Conservation (phyloP, 139 green algal genomes). For the Auxenochlorella pyrenoidosa region DNA sequence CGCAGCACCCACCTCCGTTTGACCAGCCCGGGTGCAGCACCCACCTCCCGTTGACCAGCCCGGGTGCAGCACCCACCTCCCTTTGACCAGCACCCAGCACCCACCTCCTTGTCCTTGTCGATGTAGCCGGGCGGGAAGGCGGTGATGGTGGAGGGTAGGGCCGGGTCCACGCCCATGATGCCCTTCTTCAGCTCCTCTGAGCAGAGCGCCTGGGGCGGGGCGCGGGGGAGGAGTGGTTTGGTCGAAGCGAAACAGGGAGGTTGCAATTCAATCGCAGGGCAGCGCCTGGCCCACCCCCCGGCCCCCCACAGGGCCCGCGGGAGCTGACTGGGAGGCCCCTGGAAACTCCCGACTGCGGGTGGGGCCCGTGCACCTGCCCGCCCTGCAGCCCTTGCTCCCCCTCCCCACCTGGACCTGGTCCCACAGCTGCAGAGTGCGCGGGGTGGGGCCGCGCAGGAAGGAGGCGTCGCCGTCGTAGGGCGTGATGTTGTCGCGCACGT, state of each 20-base stretch:
- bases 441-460: conserved; percentile 66
- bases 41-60: neutral
- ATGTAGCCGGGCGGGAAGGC: conserved; percentile 76
- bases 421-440: conserved; percentile 62
- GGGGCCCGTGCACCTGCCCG: neutral
- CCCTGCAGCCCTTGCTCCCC: neutral
- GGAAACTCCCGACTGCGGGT: neutral
- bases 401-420: conserved; percentile 35
- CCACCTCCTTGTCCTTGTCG: conserved; percentile 62
- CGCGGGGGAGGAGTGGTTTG: neutral
- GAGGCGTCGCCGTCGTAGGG: conserved; percentile 61
- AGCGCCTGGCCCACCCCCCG: neutral
- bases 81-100: no score
- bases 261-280: no score
- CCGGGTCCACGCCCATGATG: conserved; percentile 70
- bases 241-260: no score
- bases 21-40: neutral
- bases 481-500: conserved; percentile 60
- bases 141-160: conserved; percentile 68
- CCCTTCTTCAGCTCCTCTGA: conserved; percentile 57
- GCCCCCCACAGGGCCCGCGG: neutral
- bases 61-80: no score
- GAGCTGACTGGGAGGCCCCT: neutral
- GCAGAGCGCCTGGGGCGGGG: neutral
- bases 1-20: conserved; percentile 51